Conservation (phyloP, 805 yeast species). For the Blastobotrys robertii region DNA sequence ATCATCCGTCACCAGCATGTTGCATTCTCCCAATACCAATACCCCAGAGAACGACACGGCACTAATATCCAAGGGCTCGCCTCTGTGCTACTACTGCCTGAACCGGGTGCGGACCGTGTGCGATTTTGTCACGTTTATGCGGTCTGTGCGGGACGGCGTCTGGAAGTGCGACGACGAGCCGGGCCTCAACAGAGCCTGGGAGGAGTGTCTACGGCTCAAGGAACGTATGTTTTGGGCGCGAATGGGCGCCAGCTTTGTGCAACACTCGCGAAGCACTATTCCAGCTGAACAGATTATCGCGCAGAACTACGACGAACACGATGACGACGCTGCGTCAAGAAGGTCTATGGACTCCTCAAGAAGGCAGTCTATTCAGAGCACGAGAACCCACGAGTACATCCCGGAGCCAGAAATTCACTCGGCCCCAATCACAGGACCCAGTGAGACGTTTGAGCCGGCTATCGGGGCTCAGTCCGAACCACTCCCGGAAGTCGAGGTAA, state of each 20-base stretch:
- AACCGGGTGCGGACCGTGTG: slow-evolving; percentile 71
- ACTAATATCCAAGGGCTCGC: slow-evolving; percentile 35
- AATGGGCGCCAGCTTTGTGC: slow-evolving; percentile 38
- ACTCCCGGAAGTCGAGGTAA: too few relatives aligned
- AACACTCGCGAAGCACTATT: too few relatives aligned
- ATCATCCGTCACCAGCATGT: slow-evolving; percentile 1
- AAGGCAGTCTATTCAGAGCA: too few relatives aligned
- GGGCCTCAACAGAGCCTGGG: slow-evolving; percentile 45
- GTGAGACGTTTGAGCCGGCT: too few relatives aligned
- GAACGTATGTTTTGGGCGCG: slow-evolving; percentile 76
- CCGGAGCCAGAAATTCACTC: too few relatives aligned
- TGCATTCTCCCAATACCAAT: neutral
- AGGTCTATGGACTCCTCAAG: too few relatives aligned
- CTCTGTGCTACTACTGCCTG: slow-evolving; percentile 76
- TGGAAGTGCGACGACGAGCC: slow-evolving; percentile 46
- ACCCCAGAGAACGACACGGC: neutral
- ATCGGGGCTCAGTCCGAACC: too few relatives aligned
- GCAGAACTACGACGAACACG: too few relatives aligned
- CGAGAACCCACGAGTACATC: too few relatives aligned
- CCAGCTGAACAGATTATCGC: too few relatives aligned
- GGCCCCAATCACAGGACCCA: too few relatives aligned
- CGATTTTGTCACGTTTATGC: slow-evolving; percentile 68
- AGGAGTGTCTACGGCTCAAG: slow-evolving; percentile 52
- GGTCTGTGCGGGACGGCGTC: slow-evolving; percentile 49
- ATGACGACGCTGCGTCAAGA: too few relatives aligned